Evolutionary conservation across 2,329 filamentous ascomycete genomes (phyloP), one percentile per base, ranked within the genome.

Genomic region (Trichoderma koningiopsis): DNA sequence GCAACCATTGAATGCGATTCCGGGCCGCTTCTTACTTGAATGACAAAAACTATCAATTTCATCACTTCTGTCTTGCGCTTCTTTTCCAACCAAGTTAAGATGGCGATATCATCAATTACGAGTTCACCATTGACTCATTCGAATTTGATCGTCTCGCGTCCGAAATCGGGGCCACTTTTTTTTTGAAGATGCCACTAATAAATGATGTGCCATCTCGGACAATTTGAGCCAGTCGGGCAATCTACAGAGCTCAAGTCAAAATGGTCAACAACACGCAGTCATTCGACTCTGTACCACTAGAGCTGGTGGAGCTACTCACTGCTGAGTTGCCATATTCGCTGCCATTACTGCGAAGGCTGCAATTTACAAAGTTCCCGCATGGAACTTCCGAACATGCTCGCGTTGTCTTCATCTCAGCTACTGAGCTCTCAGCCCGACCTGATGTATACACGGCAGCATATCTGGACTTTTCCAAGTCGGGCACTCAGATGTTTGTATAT

Each of bases 401-500:
- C 68, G 79, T 85, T 8, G 73, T 88, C 19, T 77, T 82, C 56
- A 78, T 77, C 14, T 78, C 77, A 0, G 71, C 73, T 2, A 58
- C 60, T 2, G 52, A 66, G 2, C 8, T 71, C 1, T 57, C 71
- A 2, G 3, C 70, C 2, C 27, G 57, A 0, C 65, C 73, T 0
- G 35, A 56, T 7, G 66, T 24, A 14, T 89, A 91, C 74, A 83
- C 85, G 0, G 86, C 85, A 0, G 87, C 86, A 0, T 91, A 89
- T 74, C 75, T 90, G 6, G 90, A 92, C 76, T 82, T 89, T 24
- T 85, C 85, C 4, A 83, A 82, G 66, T 83, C 87, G 0, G 89
- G 91, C 75, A 92, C 90, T 0, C 86, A 91, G 71, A 80, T 88
- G 35, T 91, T 87, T 85, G 74, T 92, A 1, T 92, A 89, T 76